Base-by-base conservation (phyloP, 169 alveolate genomes). In the Plasmodium ovale region DNA sequence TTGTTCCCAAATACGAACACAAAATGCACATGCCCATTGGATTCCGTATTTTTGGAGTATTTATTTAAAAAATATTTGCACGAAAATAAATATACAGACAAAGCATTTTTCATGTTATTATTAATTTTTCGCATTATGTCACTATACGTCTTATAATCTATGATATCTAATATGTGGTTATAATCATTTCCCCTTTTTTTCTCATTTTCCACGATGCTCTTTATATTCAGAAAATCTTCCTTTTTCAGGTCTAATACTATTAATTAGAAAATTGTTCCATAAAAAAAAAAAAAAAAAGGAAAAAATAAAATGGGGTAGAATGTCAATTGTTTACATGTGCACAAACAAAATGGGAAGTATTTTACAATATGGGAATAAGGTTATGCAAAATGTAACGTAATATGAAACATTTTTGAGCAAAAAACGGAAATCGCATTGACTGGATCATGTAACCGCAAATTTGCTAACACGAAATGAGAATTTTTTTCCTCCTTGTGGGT, bases 1-100 rank as follows among this genome's bases (percentile, higher is more conserved):
- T 35, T 84, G 33, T 84, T 84, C 54, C 91, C 91, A 84, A 84
- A 67, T 14, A 56, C 72, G 44, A 84, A 84, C 27, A 84, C 85
- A 67, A 84, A 84, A 35, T 56, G 84, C 27, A 68, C 72, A 23
- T 56, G 19, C 33, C 39, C 56, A 19, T 37, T 42, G n/a, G 67
- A 31, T 7, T 79, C 49, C 37, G 51, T 31, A n/a, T 64, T 65
- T 51, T 79, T 33, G 21, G 89, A 79, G 27, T 64, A 79, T 23
- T 79, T 35, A 25, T 60, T 39, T 68, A 84, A 84, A 39, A 58
- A 69, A 33, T 67, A 53, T 54, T 84, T 84, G 23, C 91, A 84
- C 1, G 72, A 84, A 84, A 25, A 68, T 84, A 84, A 53, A 71
- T 84, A 84, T 23, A 67, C 87, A 25, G 72, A 84, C 27, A 84